Conservation (phyloP, 805 yeast species). For the Candida sakaeoensis region DNA sequence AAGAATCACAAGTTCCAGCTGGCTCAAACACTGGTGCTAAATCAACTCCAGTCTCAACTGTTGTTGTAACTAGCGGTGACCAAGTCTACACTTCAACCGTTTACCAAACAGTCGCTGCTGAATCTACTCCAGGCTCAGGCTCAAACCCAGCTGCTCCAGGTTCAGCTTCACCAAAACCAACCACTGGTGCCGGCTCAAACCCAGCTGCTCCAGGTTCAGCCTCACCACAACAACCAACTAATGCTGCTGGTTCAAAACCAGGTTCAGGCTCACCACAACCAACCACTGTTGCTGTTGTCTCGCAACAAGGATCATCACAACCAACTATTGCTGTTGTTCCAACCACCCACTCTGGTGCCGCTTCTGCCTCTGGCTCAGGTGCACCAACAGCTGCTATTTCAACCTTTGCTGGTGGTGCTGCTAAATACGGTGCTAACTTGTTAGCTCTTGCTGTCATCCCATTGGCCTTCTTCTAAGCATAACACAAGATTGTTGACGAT, state of each 20-base stretch:
- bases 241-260: slow-evolving; percentile 6
- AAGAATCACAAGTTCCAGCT: slow-evolving; percentile 21
- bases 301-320: slow-evolving; percentile 1
- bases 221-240: slow-evolving; percentile 7
- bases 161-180: too few relatives aligned
- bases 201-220: too few relatives aligned
- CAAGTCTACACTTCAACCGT: slow-evolving; percentile 6
- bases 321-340: slow-evolving; percentile 5
- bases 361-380: background rate
- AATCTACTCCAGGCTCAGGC: background rate
- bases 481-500: background rate
- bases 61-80: slow-evolving; percentile 8
- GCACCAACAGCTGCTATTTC: slow-evolving; percentile 3
- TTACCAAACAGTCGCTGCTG: slow-evolving; percentile 6
- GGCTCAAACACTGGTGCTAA: slow-evolving; percentile 13
- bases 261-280: slow-evolving; percentile 4
- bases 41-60: slow-evolving; percentile 7
- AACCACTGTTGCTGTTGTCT: slow-evolving; percentile 2
- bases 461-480: slow-evolving; percentile 30
- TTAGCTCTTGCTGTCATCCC: slow-evolving; percentile 29
- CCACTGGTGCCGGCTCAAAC: background rate
- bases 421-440: slow-evolving; percentile 18
- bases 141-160: too few relatives aligned
- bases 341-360: too few relatives aligned
- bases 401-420: slow-evolving; percentile 13